Evolutionary conservation across 164 flowering plant species (phyloP), one percentile per base, ranked within the genome.

Genomic region (Sedum album): DNA sequence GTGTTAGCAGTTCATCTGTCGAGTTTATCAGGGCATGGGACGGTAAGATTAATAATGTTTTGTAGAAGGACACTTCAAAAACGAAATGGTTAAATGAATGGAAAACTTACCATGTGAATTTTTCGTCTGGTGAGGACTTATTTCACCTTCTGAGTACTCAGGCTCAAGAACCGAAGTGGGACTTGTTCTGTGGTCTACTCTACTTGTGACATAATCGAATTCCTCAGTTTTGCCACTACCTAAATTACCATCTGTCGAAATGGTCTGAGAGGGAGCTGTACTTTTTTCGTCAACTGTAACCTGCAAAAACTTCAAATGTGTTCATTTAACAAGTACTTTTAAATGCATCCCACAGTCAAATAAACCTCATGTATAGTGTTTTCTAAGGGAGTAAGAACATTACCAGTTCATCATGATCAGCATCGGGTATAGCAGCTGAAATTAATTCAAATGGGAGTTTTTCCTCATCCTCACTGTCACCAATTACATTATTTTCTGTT

Each of bases 151-250:
- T 28, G 70, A 5, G 73, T 80, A 87, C 41, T 79, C 41, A 31
- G 87, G 88, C 67, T 91, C 95, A 57, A 94, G 95, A 73, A 94
- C 93, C 64, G 99, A 94, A 31, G 86, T 73, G 11, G 97, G 97
- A 79, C 99, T 94, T n/a, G 85, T 87, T 49, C 48, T 17, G 18
- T 86, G 68, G 73, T 84, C 95, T 57, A 74, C 71, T 69, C 71
- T 73, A 21, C 80, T 83, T 25, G 28, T 53, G 60, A 49, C 30
- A 64, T 14, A 42, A 44, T 79, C 85, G 28, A 69, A 51, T 69
- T 73, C 73, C 76, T 80, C 83, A 65, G 62, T 70, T 55, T 76
- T 75, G 21, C 63, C 70, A 30, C 41, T 63, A 18, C 49, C 64
- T 63, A 68, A 70, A 73, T 76, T 76, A 66, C 72, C 67, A 18